phyloP scores from a whole-genome alignment of 2,329 filamentous ascomycete genomes.

The Monilinia polystroma region DNA sequence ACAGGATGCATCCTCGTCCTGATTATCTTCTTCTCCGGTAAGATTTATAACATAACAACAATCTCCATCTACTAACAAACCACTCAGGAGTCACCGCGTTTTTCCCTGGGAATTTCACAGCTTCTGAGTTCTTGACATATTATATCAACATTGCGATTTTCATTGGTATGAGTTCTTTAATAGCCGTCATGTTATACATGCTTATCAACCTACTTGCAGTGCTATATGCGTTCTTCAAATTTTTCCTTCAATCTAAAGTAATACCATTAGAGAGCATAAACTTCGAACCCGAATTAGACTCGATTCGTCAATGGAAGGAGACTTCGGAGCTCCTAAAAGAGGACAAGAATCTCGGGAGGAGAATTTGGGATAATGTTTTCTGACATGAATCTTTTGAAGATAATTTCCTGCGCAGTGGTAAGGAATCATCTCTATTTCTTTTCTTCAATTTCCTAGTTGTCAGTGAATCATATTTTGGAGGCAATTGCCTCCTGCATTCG shows the following conservation, averaged over 20 bases:
- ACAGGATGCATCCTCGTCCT: slow-evolving; percentile 60
- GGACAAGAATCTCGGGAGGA: neutral
- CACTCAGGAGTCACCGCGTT: slow-evolving; percentile 1
- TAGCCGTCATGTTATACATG: no score
- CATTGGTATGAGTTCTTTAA: slow-evolving; percentile 14
- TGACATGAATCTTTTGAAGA: neutral
- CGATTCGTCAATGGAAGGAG: slow-evolving; percentile 12
- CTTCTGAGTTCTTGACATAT: slow-evolving; percentile 57
- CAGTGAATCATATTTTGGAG: neutral
- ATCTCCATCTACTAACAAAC: slow-evolving; percentile 8
- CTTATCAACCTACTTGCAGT: slow-evolving; percentile 23
- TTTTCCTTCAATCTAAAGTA: slow-evolving; percentile 12
- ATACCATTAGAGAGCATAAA: slow-evolving; percentile 18
- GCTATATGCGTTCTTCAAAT: slow-evolving; percentile 20
- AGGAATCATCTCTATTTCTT: neutral
- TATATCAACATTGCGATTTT: slow-evolving; percentile 67
- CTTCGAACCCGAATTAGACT: neutral
- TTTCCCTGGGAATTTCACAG: slow-evolving; percentile 50
- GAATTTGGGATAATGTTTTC: slow-evolving; percentile 14
- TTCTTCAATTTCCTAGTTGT: neutral
- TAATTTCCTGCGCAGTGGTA: neutral
- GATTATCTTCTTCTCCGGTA: slow-evolving; percentile 48
- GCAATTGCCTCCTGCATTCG: no score
- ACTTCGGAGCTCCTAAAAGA: slow-evolving; percentile 2
- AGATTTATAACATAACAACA: neutral